Evolutionary conservation across 148 eudicot genomes (phyloP).

Genomic region (Nepenthes mirabilis): DNA sequence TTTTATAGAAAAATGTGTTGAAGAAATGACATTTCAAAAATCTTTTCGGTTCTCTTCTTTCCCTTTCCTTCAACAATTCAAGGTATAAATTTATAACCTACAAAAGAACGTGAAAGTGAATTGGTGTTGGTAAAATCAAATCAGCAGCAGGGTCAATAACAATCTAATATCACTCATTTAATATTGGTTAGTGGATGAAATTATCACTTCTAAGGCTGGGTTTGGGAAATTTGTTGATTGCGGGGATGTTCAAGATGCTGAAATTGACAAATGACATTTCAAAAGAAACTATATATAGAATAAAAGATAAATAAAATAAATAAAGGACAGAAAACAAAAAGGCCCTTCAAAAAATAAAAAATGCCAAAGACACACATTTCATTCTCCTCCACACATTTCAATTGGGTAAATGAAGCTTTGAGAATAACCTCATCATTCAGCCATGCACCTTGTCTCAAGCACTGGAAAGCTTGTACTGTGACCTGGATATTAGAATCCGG

Average conservation of each 20-base stretch:
- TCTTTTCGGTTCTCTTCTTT: slow-evolving; percentile 72
- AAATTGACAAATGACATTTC: background rate
- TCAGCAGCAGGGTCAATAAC: slow-evolving; percentile 4
- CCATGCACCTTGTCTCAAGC: slow-evolving; percentile 80
- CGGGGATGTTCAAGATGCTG: too few relatives aligned
- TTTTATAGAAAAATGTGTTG: slow-evolving; percentile 90
- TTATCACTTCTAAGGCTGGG: too few relatives aligned
- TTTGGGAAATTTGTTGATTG: too few relatives aligned
- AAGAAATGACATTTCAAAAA: slow-evolving; percentile 93
- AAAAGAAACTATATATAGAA: background rate
- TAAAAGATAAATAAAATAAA: background rate
- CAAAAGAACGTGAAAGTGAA: slow-evolving; percentile 6
- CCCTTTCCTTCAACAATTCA: slow-evolving; percentile 87
- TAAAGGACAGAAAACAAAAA: background rate
- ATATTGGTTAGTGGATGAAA: background rate
- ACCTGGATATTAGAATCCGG: slow-evolving; percentile 73
- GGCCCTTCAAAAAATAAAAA: too few relatives aligned
- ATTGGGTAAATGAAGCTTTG: background rate
- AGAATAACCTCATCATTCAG: slow-evolving; percentile 77
- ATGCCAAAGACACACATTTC: background rate
- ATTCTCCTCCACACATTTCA: background rate
- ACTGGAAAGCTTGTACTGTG: slow-evolving; percentile 59
- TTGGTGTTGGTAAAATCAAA: background rate
- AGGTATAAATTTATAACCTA: slow-evolving; percentile 90
- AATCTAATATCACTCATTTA: background rate